phyloP scores from a whole-genome alignment of 75 land plant genomes.

The Isoetes taiwanensis region DNA sequence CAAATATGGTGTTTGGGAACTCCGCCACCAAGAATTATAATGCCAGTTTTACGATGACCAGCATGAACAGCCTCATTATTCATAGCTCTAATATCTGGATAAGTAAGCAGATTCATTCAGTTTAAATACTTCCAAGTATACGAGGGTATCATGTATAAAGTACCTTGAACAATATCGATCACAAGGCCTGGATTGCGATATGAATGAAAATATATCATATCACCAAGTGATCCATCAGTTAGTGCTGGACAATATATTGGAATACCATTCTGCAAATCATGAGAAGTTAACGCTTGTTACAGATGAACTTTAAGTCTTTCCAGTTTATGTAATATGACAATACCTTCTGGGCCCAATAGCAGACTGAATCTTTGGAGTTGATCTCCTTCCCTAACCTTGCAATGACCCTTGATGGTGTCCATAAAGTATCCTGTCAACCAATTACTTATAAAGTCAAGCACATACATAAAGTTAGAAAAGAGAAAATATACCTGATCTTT shows the following conservation, averaged over 20 bases:
- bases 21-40: slow-evolving; percentile 88
- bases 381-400: slow-evolving; percentile 90
- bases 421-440: slow-evolving; percentile 37
- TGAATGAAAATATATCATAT: slow-evolving; percentile 88
- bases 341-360: slow-evolving; percentile 94
- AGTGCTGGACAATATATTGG: slow-evolving; percentile 89
- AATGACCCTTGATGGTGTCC: slow-evolving; percentile 90
- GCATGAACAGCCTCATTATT: slow-evolving; percentile 93
- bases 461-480: slow-evolving; percentile 1
- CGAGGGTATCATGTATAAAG: background rate
- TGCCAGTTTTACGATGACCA: slow-evolving; percentile 68
- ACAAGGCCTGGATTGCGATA: slow-evolving; percentile 78
- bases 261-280: slow-evolving; percentile 52
- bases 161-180: slow-evolving; percentile 82
- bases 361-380: slow-evolving; percentile 57
- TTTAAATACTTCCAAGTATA: too few relatives aligned
- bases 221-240: slow-evolving; percentile 92
- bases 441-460: background rate
- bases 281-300: background rate
- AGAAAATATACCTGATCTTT: slow-evolving; percentile 35
- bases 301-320: background rate
- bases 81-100: slow-evolving; percentile 81
- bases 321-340: background rate
- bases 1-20: slow-evolving; percentile 94
- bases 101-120: background rate